Conservation (phyloP, 108 stramenopile genomes). For the Skeletonema menzelii region DNA sequence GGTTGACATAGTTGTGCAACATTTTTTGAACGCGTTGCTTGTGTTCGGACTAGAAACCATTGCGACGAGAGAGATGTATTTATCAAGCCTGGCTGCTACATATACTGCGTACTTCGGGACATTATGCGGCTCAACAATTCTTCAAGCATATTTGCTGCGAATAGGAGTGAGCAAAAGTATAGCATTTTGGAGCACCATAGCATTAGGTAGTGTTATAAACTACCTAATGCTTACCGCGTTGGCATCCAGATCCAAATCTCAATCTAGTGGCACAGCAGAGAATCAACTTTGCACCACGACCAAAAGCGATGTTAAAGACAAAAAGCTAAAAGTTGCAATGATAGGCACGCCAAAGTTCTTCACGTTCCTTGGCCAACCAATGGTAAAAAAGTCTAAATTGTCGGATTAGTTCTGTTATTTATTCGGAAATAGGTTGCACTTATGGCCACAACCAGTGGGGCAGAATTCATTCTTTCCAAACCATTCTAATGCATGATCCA, state of each 20-base stretch:
- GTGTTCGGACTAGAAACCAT: slow-evolving; percentile 56
- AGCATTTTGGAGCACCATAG: slow-evolving; percentile 51
- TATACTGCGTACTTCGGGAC: slow-evolving; percentile 44
- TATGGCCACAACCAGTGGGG: slow-evolving; percentile 86
- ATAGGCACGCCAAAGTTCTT: slow-evolving; percentile 4
- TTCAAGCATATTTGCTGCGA: slow-evolving; percentile 38
- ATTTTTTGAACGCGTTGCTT: slow-evolving; percentile 39
- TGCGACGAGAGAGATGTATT: slow-evolving; percentile 30
- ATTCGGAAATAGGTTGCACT: slow-evolving; percentile 60
- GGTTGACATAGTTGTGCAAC: slow-evolving; percentile 36
- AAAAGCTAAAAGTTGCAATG: slow-evolving; percentile 2
- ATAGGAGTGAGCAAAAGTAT: slow-evolving; percentile 24
- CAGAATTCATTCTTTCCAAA: slow-evolving; percentile 63
- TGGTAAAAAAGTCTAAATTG: neutral
- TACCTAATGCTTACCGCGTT: slow-evolving; percentile 32
- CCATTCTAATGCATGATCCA: slow-evolving; percentile 65
- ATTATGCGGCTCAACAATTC: slow-evolving; percentile 42
- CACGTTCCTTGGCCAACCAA: neutral
- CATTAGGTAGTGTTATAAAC: slow-evolving; percentile 27
- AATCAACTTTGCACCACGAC: neutral
- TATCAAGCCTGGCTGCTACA: slow-evolving; percentile 30
- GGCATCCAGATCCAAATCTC: neutral
- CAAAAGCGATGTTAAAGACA: neutral
- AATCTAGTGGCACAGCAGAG: neutral
- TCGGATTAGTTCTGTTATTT: neutral